Percentiles rank a stretch among this genome's conserved stretches.
Evolutionary conservation across 2,329 filamentous ascomycete genomes (phyloP).

Genomic region (Hypoxylon sp.): DNA sequence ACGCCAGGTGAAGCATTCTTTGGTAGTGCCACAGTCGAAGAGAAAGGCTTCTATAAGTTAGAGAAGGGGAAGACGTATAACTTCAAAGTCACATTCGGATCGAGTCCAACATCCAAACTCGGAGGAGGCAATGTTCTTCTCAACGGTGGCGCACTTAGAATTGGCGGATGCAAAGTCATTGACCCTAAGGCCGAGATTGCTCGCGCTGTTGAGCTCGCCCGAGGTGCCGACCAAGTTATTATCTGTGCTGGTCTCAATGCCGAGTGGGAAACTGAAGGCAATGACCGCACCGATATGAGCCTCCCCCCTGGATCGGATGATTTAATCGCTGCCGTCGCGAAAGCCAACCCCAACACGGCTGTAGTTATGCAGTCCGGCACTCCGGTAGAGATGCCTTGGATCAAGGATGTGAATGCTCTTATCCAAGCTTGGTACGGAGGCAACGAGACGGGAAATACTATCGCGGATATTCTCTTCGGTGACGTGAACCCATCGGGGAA

Average conservation of each 20-base stretch:
- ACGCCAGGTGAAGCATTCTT: slow-evolving; percentile 75
- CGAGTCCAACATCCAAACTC: slow-evolving; percentile 70
- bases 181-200: slow-evolving; percentile 72
- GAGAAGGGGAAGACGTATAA: slow-evolving; percentile 72
- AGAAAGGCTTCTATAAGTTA: slow-evolving; percentile 70
- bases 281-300: slow-evolving; percentile 83
- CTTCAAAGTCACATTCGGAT: slow-evolving; percentile 72
- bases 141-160: slow-evolving; percentile 72
- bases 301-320: slow-evolving; percentile 80
- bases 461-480: slow-evolving; percentile 83
- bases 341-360: slow-evolving; percentile 77
- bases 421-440: slow-evolving; percentile 89
- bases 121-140: slow-evolving; percentile 65
- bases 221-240: slow-evolving; percentile 81
- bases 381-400: slow-evolving; percentile 80
- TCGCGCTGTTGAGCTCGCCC: slow-evolving; percentile 77
- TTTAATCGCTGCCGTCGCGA: slow-evolving; percentile 75
- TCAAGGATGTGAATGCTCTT: slow-evolving; percentile 68
- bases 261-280: slow-evolving; percentile 86
- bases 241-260: slow-evolving; percentile 83
- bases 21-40: slow-evolving; percentile 74
- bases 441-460: slow-evolving; percentile 86
- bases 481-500: slow-evolving; percentile 82
- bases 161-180: slow-evolving; percentile 73
- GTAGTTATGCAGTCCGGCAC: slow-evolving; percentile 85